Base-by-base conservation (phyloP, 2,329 filamentous ascomycete genomes). In the Setomelanomma holmii region DNA sequence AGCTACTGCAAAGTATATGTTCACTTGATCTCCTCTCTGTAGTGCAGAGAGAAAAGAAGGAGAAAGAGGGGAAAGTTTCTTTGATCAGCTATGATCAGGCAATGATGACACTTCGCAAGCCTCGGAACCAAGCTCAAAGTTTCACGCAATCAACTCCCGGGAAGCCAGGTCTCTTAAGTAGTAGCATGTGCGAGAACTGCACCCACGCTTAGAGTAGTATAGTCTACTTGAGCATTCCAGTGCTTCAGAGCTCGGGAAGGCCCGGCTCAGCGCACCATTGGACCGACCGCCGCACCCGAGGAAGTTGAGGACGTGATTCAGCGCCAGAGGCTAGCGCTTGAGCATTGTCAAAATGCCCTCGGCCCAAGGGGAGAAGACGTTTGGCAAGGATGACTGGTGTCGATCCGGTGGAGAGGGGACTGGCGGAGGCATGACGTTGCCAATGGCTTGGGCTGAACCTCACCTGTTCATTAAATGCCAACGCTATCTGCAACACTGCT, bases 201-300 rank as follows among this genome's bases (percentile, higher is more conserved):
- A 60, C 48, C 56, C 47, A 57, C 52, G 57, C 53, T 41, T 53
- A 55, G 58, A 50, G 45, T 59, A 55, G 57, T 54, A 59, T 43
- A 38, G 40, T 33, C 50, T 51, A 48, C 27, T 44, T 55, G 24
- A 33, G 20, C 56, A 45, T 45, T 55, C 56, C 54, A 65, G 56
- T 56, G 56, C 49, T 49, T 36, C 39, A 55, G 41, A 58, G 48
- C 53, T 69, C 68, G 69, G 69, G 61, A 64, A 53, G 51, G 55
- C 48, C 61, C 69, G 70, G 70, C 56, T 71, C 63, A 68, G 53
- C 59, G 58, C 49, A 70, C 67, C 69, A 73, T 72, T 73, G 68
- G 67, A 35, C 69, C 69, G 69, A 72, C 58, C 43, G 30, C 55
- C 49, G 58, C 57, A 55, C 58, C 66, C 69, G 65, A 68, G 69